Evolutionary conservation across 2,329 filamentous ascomycete genomes (phyloP), one percentile per base, ranked within the genome.

Genomic region (Fusarium algeriense): DNA sequence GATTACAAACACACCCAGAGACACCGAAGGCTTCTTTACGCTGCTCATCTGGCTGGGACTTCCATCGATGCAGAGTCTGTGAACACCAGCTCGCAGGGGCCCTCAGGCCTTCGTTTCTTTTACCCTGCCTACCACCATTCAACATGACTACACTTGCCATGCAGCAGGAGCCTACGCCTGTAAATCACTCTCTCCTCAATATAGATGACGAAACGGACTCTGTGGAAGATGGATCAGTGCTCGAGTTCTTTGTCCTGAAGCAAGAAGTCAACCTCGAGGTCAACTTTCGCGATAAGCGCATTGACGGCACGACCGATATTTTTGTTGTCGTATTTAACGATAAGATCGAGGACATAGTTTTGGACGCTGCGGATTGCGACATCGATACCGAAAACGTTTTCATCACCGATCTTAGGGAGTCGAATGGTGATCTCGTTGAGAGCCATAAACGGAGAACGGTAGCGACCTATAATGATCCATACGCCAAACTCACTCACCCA

Each of bases 231-330:
- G 65, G 70, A 12, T 78, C 80, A 7, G 73, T 83, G 5, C 79
- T 81, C 19, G 81, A 83, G 30, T 85, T 83, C 60, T 84, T 87
- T 43, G 83, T 98, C 63, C 87, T 93, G 59, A 92, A 94, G 82
- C 95, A 98, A 82, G 93, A 93, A 79, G 91, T 99, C 53, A 91
- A 94, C 76, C 86, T 99, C 66, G 95, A 98, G 76, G 86, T 99
- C 78, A 93, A 97, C 82, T 97, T 99, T 79, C 87, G 88, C 71
- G 89, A 88, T 58, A 91, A 91, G 81, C 88, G 86, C 77, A 83
- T 98, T 76, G 90, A 88, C 67, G 96, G 96, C 54, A 91, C 89
- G 70, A 93, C 93, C 12, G 92, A 95, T 73, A 92, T 99, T 74
- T 92, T 91, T 34, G 89, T 98, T 58, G 91, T 92, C 73, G 85